These are phyloP conservation scores for Sugiyamaella floridensis DNA, from an alignment of 805 yeast genomes.

Conservation along the genomic window DNA sequence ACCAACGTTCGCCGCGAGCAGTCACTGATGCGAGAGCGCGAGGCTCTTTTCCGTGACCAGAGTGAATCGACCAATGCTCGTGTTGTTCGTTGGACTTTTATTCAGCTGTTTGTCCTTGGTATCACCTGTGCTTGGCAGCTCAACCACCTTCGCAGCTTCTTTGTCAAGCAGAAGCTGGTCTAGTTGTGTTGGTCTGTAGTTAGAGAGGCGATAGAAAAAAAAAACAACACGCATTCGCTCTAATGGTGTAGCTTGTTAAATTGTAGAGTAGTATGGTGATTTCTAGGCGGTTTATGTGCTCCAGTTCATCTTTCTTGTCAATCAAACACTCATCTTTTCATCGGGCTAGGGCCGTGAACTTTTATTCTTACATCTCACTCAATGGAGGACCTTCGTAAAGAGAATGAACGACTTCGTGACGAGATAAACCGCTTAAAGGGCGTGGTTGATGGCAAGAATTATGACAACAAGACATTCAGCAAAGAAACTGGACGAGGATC, in stretches of 20 bases:
- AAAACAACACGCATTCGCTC: too few relatives aligned
- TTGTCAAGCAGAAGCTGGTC: constrained; percentile 79
- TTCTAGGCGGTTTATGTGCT: too few relatives aligned
- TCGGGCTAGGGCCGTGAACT: not conserved
- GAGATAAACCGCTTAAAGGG: constrained; percentile 5
- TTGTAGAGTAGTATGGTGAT: too few relatives aligned
- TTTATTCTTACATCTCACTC: not conserved
- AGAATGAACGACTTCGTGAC: constrained; percentile 12
- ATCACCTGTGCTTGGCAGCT: constrained; percentile 72
- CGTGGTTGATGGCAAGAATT: too few relatives aligned
- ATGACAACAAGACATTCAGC: too few relatives aligned
- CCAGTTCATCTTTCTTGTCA: too few relatives aligned
- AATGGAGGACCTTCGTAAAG: constrained; percentile 4
- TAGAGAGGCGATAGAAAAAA: not conserved
- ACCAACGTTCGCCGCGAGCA: constrained; percentile 60
- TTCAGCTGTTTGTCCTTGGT: constrained; percentile 62
- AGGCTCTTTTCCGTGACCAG: constrained; percentile 67
- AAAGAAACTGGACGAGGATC: too few relatives aligned
- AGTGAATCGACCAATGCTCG: constrained; percentile 69
- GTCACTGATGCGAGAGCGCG: constrained; percentile 53
- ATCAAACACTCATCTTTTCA: not conserved
- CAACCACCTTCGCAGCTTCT: constrained; percentile 69
- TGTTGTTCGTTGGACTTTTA: constrained; percentile 65
- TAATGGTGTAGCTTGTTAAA: not conserved
- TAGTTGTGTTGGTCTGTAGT: constrained; percentile 25